A percentile compares a stretch with the other conserved stretches of the same genome.
These are phyloP conservation scores for Aspergillus proliferans DNA, from an alignment of 2,329 filamentous ascomycete species.

Conservation along the genomic window DNA sequence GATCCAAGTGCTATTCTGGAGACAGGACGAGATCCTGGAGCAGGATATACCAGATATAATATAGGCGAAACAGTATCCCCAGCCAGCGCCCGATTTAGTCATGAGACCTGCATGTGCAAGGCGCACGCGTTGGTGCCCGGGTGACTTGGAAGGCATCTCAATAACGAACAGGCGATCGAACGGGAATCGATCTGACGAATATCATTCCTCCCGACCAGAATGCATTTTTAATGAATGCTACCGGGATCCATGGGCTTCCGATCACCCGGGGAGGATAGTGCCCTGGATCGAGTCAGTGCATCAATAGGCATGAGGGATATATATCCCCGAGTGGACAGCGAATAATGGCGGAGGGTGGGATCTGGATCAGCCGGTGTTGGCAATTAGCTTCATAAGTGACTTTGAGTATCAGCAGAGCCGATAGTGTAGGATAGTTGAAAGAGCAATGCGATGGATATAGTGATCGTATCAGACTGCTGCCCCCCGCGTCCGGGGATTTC, in stretches of 20 bases:
- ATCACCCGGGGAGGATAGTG: neutral
- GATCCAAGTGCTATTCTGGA: neutral
- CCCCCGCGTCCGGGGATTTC: no score
- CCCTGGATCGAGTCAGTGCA: neutral
- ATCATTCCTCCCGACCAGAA: neutral
- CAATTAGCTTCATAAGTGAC: no score
- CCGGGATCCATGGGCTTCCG: neutral
- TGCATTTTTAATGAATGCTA: neutral
- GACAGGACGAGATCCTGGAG: neutral
- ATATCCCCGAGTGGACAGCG: no score
- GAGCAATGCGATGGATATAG: no score
- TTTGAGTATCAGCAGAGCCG: no score
- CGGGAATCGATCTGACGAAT: neutral
- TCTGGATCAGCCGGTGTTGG: no score
- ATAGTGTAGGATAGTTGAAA: no score
- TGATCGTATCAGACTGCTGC: no score
- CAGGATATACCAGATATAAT: neutral
- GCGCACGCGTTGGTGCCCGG: slow-evolving; percentile 16
- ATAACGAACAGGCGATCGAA: neutral
- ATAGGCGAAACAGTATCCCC: neutral
- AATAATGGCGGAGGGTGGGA: no score
- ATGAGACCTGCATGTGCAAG: slow-evolving; percentile 14
- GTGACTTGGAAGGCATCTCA: neutral
- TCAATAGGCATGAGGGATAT: no score
- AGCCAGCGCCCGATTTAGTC: slow-evolving; percentile 9